Conservation (phyloP, 768 basidiomycete genomes). For the Leccinum barrowsii region DNA sequence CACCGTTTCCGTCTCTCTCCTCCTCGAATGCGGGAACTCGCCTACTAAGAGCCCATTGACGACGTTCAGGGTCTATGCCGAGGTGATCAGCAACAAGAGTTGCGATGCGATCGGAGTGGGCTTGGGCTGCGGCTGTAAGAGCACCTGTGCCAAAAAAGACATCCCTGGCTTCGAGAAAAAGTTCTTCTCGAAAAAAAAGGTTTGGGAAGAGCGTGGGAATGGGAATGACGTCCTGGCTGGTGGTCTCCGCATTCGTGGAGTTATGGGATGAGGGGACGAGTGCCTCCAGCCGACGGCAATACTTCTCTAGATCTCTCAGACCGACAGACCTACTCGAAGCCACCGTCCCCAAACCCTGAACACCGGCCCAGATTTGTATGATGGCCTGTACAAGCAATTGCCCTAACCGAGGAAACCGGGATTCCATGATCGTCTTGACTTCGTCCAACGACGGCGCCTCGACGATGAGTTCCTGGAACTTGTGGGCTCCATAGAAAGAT, state of each 20-base stretch:
- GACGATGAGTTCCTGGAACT: conserved; percentile 71
- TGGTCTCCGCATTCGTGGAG: conserved; percentile 38
- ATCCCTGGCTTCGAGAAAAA: conserved; percentile 85
- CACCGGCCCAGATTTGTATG: conserved; percentile 66
- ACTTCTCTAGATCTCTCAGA: conserved; percentile 78
- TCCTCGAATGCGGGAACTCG: conserved; percentile 65
- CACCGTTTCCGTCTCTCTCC: conserved; percentile 66
- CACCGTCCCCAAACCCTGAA: conserved; percentile 49
- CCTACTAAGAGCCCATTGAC: conserved; percentile 63
- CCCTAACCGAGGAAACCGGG: conserved; percentile 62
- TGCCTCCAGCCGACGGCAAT: conserved; percentile 68
- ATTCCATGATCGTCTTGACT: conserved; percentile 62
- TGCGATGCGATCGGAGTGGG: conserved; percentile 49
- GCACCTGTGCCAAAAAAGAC: conserved; percentile 81
- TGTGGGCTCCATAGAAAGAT: conserved; percentile 81
- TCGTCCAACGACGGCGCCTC: conserved; percentile 62
- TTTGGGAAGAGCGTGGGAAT: conserved; percentile 59
- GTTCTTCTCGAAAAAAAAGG: conserved; percentile 76
- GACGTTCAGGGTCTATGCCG: conserved; percentile 65
- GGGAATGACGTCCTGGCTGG: conserved; percentile 24
- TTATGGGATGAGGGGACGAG: conserved; percentile 51
- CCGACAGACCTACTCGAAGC: conserved; percentile 62
- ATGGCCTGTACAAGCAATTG: conserved; percentile 45
- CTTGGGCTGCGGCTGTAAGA: conserved; percentile 48
- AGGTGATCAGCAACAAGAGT: conserved; percentile 56